Base-by-base conservation (phyloP, 345 rosid genomes). In the Excoecaria cochinchinensis region DNA sequence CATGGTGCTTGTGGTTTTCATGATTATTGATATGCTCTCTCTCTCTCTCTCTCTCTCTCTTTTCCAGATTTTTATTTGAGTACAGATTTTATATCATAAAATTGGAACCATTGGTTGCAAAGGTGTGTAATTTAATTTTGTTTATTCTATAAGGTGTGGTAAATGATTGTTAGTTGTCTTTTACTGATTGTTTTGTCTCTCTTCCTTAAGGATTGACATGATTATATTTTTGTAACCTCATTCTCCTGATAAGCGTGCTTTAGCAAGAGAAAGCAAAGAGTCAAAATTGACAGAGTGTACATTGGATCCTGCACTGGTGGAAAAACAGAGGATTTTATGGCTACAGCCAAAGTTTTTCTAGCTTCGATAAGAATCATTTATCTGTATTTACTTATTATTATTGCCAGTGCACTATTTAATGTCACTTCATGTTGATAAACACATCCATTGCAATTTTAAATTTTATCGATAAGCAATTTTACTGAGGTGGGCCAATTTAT, bases 241-340 rank as follows among this genome's bases (percentile, higher is more conserved):
- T 86, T 95, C 99, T 71, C 99, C 98, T 76, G 99, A 95, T 76
- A 95, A 90, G 52, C 94, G 95, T 6, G 98, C 97, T 79, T 82
- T 91, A 81, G 99, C 98, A 78, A 91, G 98, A 84, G 98, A 95
- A 85, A 93, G 97, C 89, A 90, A 93, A 85, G 96, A 93, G 82
- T 95, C 93, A 78, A 95, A 95, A 84, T 89, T 95, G 63, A 93
- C 85, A 86, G 98, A 78, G 98, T 93, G 51, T 95, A 93, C 76
- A 95, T 95, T 25, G 99, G 99, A 77, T 95, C 97, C 70, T 95
- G 99, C 84, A 95, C 97, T 22, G 98, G 99, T 69, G 99, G 99
- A 31, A 95, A 93, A 83, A 90, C 97, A 0, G 97, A 91, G 76
- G 98, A 91, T 81, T 95, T 95, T 73, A 84, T 93, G 78, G 98